Evolutionary conservation across 2,329 filamentous ascomycete species (phyloP), one percentile per base, ranked within the genome.

Genomic region (Aspergillus ochraceus): DNA sequence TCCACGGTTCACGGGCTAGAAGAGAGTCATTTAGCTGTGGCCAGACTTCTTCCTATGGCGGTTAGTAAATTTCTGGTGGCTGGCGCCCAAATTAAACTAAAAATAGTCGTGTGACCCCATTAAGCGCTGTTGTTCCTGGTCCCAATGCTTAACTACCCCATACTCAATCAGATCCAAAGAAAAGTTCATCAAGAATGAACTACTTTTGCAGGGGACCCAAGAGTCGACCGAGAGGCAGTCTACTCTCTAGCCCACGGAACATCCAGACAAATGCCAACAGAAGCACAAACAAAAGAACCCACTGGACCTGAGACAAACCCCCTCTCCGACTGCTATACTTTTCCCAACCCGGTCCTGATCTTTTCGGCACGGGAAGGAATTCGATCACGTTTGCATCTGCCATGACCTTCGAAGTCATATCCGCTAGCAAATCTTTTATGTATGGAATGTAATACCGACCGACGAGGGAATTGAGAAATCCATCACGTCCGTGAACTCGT

Each of bases 391-490:
- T 55, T 11, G 58, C 62, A 51, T 63, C 62, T 1, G 66, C 66
- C n/a, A 68, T 55, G 26, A 60, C 26, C 39, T 60, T 60, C 1
- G 67, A 64, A 26, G 60, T 60, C 54, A 62, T 52, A 46, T 67
- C 58, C 9, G 60, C 66, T 11, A 62, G 57, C 12, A 62, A 10
- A 29, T 64, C 53, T 6, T 52, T 59, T 2, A 54, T 42, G 51
- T 67, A 61, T 4, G 66, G 67, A n/a, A 52, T 54, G 32, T 61
- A 59, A 49, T 66, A 68, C 10, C 68, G 63, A 6, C 63, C 61
- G 36, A 68, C 52, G 2, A 67, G 6, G 4, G 39, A 57, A 24
- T 66, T 65, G 3, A 62, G n/a, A 30, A 66, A 49, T 6, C 61
- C 62, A 32, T 69, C 64, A 5, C 65, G 60, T 17, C 64, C 61